Evolutionary conservation across 176 grass and related monocot genomes (phyloP).

Genomic region (Aegilops tauschii): DNA sequence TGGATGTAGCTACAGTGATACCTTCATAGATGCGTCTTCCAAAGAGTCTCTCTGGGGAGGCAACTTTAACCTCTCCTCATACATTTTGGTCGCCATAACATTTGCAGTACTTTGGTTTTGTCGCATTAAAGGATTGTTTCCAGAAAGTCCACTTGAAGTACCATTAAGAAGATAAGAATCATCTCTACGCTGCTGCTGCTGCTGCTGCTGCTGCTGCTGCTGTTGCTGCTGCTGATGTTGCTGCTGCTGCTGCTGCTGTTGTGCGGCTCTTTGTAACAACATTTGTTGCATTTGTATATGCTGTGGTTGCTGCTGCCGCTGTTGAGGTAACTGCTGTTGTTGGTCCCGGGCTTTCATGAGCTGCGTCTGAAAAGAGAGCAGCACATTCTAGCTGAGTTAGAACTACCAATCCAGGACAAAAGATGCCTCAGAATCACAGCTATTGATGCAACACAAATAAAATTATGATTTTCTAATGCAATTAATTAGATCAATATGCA

Average conservation of each 20-base stretch:
- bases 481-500: not conserved
- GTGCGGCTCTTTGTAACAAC: constrained; percentile 56
- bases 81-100: constrained; percentile 97
- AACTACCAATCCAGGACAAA: constrained; percentile 3
- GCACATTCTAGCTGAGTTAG: constrained; percentile 16
- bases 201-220: constrained; percentile 36
- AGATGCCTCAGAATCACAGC: not conserved
- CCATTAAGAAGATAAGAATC: constrained; percentile 76
- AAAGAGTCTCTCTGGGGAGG: constrained; percentile 81
- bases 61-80: constrained; percentile 86
- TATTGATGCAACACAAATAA: constrained; percentile 16
- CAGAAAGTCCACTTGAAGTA: constrained; percentile 62
- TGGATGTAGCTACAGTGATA: constrained; percentile 21
- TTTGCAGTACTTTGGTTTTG: constrained; percentile 71
- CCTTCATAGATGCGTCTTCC: constrained; percentile 94
- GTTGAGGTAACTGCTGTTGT: constrained; percentile 63
- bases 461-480: not conserved
- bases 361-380: constrained; percentile 65
- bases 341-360: constrained; percentile 87
- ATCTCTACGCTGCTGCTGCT: constrained; percentile 63
- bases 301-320: constrained; percentile 64
- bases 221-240: not conserved
- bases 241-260: constrained; percentile 36
- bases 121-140: constrained; percentile 61
- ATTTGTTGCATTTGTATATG: constrained; percentile 77